A percentile compares a stretch with the other conserved stretches of the same genome.
Conservation (phyloP, 2,329 filamentous ascomycete genomes). For the Cladophialophora bantiana region DNA sequence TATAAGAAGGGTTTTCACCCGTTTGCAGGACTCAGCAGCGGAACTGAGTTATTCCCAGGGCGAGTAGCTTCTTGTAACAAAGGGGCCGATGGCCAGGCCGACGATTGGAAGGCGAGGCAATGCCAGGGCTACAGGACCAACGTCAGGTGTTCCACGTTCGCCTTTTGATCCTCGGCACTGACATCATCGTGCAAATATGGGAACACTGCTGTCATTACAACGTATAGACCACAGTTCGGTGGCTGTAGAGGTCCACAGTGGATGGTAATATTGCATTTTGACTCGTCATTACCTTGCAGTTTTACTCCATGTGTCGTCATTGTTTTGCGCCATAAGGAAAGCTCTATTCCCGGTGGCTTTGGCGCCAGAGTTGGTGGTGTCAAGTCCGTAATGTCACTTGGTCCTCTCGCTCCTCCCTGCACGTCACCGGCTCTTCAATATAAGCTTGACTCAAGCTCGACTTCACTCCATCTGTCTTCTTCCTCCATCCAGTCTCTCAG, state of each 20-base stretch:
- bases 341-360: constrained; percentile 3
- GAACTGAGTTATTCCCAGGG: not conserved
- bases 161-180: constrained; percentile 22
- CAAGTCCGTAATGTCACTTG: constrained; percentile 19
- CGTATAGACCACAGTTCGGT: not conserved
- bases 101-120: constrained; percentile 15
- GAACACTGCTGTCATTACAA: constrained; percentile 26
- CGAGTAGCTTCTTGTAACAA: not conserved
- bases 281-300: constrained; percentile 14
- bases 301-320: constrained; percentile 34
- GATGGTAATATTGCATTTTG: not conserved
- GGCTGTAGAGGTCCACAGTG: not conserved
- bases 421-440: constrained; percentile 29
- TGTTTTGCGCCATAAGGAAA: constrained; percentile 27
- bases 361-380: constrained; percentile 8
- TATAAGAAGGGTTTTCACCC: constrained; percentile 6
- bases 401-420: constrained; percentile 18
- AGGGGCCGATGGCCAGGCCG: not conserved
- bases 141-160: constrained; percentile 21
- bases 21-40: not conserved
- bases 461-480: constrained; percentile 27
- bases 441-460: constrained; percentile 19
- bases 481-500: constrained; percentile 15
- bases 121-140: constrained; percentile 7
- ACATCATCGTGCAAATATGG: constrained; percentile 25